Base-by-base conservation (phyloP, 2,329 filamentous ascomycete species). In the Dactylonectria macrodidyma region DNA sequence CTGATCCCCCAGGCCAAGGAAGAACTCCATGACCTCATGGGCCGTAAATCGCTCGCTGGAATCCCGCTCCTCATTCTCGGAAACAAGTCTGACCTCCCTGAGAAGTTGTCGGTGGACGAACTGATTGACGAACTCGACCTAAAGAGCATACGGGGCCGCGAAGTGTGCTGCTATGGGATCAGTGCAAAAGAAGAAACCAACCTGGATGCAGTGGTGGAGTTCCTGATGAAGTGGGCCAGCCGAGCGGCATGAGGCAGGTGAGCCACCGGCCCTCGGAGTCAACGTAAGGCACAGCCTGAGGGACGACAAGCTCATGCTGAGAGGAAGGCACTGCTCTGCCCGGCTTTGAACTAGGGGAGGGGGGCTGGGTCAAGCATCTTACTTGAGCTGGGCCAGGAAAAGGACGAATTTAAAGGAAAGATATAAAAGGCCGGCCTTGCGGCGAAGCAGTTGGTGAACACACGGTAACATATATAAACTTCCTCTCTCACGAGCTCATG, bases 151-250 rank as follows among this genome's bases (percentile, higher is more conserved):
- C 93, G 91, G 67, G 92, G 94, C 77, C 93, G 96, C 62, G 96
- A 99, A 82, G 95, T 99, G 75, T 97, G 94, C 84, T 98, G 96
- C 84, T 99, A 99, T 82, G 95, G 95, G 69, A 98, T 99, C 84
- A 98, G 95, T 81, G 96, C 95, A 68, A 98, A 98, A 83, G 95
- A 98, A 81, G 96, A 99, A 84, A 99, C 95, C 65, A 99, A 99
- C 83, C 90, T 99, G 72, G 95, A 99, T 79, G 96, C 95, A 7
- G 96, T 99, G 59, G 87, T 99, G 76, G 93, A 97, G 80, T 99
- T 96, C 93, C 86, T 99, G 80, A 95, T 99, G 81, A 95, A 95
- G 74, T 93, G 93, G 81, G 92, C 95, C 71, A 94, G 88, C 79
- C 91, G 91, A 83, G 95, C 75, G 68, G 95, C 75, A 70, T 76